phyloP scores from a whole-genome alignment of 1,284 basidiomycete genomes.

The Cutaneotrichosporon arboriforme region DNA sequence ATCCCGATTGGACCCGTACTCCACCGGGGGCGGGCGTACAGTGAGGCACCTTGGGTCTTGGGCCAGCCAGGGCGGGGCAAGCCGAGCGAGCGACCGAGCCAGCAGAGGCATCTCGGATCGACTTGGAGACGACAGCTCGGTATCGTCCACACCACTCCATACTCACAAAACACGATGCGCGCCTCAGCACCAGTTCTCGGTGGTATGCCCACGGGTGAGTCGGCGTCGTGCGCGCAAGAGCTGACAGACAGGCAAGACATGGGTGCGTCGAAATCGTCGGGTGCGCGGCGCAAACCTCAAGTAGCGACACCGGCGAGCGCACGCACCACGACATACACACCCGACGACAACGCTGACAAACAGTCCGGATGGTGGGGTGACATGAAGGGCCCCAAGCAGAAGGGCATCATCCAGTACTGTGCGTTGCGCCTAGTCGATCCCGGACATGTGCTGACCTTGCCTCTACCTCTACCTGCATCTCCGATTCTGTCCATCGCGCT shows the following conservation, averaged over 20 bases:
- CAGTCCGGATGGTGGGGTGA: slow-evolving; percentile 92
- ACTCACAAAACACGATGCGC: slow-evolving; percentile 53
- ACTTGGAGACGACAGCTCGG: background rate
- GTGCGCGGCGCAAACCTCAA: background rate
- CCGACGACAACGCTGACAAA: slow-evolving; percentile 3
- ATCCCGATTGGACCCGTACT: slow-evolving; percentile 9
- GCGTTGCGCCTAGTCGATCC: slow-evolving; percentile 40
- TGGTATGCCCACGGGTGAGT: slow-evolving; percentile 68
- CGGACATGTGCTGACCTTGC: slow-evolving; percentile 6
- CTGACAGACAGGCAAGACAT: slow-evolving; percentile 38
- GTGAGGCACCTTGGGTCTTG: too few species aligned
- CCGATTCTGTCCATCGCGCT: background rate
- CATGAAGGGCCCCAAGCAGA: slow-evolving; percentile 64
- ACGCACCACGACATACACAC: too few species aligned
- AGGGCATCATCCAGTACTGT: slow-evolving; percentile 77
- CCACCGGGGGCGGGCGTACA: background rate
- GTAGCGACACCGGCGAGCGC: background rate
- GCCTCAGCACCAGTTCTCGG: slow-evolving; percentile 58
- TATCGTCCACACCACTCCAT: slow-evolving; percentile 1
- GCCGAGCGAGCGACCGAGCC: too few species aligned
- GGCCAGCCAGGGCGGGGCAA: too few species aligned
- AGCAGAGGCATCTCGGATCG: background rate
- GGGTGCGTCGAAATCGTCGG: slow-evolving; percentile 19
- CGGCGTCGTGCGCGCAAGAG: slow-evolving; percentile 8
- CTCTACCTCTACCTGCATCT: background rate